Percentiles rank a stretch among this genome's conserved stretches.
Conservation (phyloP, 2,329 filamentous ascomycete genomes). For the Parafenestella ontariensis region DNA sequence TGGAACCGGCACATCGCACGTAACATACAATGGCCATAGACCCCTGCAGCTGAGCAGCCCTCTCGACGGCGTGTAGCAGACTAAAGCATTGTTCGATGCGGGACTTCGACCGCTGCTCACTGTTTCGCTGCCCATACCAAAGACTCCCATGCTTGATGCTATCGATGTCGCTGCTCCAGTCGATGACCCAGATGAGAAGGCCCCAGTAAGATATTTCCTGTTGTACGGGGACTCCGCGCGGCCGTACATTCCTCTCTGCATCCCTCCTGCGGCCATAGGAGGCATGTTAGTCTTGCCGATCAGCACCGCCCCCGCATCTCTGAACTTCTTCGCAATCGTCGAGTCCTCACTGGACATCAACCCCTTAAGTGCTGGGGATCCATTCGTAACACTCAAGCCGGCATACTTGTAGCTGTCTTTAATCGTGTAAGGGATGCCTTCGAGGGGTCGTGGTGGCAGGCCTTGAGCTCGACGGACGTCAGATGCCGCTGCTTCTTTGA, state of each 20-base stretch:
- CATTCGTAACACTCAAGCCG: slow-evolving; percentile 61
- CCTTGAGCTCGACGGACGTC: slow-evolving; percentile 54
- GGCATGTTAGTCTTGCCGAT: slow-evolving; percentile 67
- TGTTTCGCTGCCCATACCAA: slow-evolving; percentile 63
- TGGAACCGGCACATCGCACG: slow-evolving; percentile 63
- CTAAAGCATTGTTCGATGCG: slow-evolving; percentile 63
- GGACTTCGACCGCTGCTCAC: slow-evolving; percentile 64
- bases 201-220: slow-evolving; percentile 59
- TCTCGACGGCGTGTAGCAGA: slow-evolving; percentile 64
- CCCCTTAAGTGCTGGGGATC: slow-evolving; percentile 62
- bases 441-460: slow-evolving; percentile 50
- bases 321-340: slow-evolving; percentile 57
- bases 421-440: slow-evolving; percentile 65
- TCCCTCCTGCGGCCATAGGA: slow-evolving; percentile 65
- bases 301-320: slow-evolving; percentile 59
- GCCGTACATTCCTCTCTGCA: slow-evolving; percentile 64
- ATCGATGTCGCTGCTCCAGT: slow-evolving; percentile 63
- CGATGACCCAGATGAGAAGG: slow-evolving; percentile 65
- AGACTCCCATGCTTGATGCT: slow-evolving; percentile 59
- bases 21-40: slow-evolving; percentile 63
- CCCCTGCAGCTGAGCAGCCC: slow-evolving; percentile 61
- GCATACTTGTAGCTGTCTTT: slow-evolving; percentile 65
- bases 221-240: slow-evolving; percentile 66
- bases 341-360: slow-evolving; percentile 62
- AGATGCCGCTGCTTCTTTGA: slow-evolving; percentile 57